A percentile compares a stretch with the other conserved stretches of the same genome.
Conservation (phyloP, 2,329 filamentous ascomycete genomes). For the Paecilomyces dactylethromorphus region DNA sequence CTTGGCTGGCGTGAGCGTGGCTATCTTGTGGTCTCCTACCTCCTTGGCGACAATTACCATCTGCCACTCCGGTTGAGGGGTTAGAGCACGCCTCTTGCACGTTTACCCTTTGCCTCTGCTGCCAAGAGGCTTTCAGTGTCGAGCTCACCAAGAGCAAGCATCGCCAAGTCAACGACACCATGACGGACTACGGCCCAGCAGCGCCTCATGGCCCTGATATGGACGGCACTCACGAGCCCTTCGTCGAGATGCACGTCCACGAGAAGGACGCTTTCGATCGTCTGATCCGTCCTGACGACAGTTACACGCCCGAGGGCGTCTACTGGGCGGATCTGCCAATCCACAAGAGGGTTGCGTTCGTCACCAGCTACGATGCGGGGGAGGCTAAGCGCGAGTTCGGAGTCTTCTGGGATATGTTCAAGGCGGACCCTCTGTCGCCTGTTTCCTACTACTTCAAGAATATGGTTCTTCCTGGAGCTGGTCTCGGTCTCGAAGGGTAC, state of each 20-base stretch:
- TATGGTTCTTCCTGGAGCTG: constrained; percentile 86
- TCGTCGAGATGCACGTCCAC: constrained; percentile 48
- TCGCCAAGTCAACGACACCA: neutral
- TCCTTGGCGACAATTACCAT: neutral
- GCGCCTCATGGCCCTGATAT: constrained; percentile 43
- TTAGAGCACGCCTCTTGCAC: neutral
- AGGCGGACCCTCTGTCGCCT: constrained; percentile 77
- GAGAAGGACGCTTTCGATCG: constrained; percentile 65
- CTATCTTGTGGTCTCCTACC: neutral
- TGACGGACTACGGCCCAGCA: neutral
- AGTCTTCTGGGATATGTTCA: constrained; percentile 70
- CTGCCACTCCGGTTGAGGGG: neutral
- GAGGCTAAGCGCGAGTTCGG: constrained; percentile 64
- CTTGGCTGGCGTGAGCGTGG: neutral
- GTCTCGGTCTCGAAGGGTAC: constrained; percentile 78
- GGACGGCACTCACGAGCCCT: constrained; percentile 35
- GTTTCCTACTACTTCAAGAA: constrained; percentile 83
- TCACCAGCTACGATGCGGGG: constrained; percentile 62
- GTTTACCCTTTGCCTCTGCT: neutral
- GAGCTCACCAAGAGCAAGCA: neutral
- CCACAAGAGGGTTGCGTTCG: constrained; percentile 64
- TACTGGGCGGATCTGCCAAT: constrained; percentile 91
- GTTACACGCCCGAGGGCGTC: constrained; percentile 70
- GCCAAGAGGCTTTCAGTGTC: neutral
- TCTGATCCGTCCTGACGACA: constrained; percentile 81